phyloP scores from a whole-genome alignment of 169 alveolate genomes.

The Eimeria necatrix region DNA sequence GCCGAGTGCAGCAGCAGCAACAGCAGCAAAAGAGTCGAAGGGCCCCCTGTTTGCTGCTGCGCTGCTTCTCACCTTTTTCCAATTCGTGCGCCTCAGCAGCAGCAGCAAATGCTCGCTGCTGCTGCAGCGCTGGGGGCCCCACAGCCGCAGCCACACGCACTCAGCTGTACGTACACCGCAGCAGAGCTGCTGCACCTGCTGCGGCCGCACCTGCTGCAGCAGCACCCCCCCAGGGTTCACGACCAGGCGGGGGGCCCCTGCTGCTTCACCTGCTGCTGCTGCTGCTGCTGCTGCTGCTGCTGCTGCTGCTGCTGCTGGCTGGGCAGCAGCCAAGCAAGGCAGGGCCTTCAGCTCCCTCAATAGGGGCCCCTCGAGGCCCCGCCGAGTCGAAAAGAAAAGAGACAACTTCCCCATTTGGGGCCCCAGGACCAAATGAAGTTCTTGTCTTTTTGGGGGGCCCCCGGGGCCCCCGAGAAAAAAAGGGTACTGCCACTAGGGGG shows the following conservation, averaged over 20 bases:
- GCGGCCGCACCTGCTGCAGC: neutral
- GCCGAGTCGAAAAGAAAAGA: slow-evolving; percentile 10
- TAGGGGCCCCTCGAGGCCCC: slow-evolving; percentile 25
- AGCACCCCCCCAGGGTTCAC: neutral
- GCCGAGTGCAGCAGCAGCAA: no score
- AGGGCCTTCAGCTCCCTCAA: slow-evolving; percentile 3
- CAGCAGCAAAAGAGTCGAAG: no score
- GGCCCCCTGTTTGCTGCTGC: no score
- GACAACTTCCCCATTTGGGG: neutral
- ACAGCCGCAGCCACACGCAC: slow-evolving; percentile 31
- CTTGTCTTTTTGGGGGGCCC: no score
- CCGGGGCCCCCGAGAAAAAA: no score
- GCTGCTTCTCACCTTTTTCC: neutral
- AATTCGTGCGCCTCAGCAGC: neutral
- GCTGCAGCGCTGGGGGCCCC: slow-evolving; percentile 32
- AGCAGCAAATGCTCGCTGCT: neutral
- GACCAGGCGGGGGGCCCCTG: neutral
- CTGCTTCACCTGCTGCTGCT: neutral
- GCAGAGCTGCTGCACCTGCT: neutral
- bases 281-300: neutral
- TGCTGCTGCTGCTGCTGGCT: neutral
- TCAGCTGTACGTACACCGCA: slow-evolving; percentile 22
- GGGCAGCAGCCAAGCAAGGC: neutral
- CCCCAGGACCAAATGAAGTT: neutral
- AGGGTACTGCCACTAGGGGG: no score